A percentile compares a stretch with the other conserved stretches of the same genome.
phyloP scores from a whole-genome alignment of 2,329 filamentous ascomycete species.

The Huntiella moniliformis region DNA sequence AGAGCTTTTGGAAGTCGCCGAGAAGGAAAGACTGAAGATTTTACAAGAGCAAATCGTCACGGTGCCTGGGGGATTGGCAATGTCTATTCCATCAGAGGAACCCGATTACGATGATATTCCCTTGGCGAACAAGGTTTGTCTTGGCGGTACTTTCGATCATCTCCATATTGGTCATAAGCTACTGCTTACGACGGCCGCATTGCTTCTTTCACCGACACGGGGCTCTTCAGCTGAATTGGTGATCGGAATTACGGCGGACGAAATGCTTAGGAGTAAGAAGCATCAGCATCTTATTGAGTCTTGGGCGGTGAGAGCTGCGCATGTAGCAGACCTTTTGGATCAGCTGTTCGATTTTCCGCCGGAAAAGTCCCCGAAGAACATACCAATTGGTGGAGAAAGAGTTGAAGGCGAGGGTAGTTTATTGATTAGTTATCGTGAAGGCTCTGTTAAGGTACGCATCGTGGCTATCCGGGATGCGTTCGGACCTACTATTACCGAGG shows the following conservation, averaged over 20 bases:
- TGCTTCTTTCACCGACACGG: conserved; percentile 35
- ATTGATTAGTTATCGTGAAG: conserved; percentile 35
- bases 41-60: conserved; percentile 30
- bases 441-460: conserved; percentile 49
- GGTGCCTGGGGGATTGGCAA: conserved; percentile 30
- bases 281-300: conserved; percentile 62
- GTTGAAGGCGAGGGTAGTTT: conserved; percentile 10
- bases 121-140: conserved; percentile 32
- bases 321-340: conserved; percentile 52
- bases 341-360: conserved; percentile 15
- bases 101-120: no score
- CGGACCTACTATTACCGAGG: conserved; percentile 74
- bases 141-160: conserved; percentile 93
- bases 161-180: conserved; percentile 90
- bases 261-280: conserved; percentile 75
- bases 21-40: conserved; percentile 25
- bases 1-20: conserved; percentile 28
- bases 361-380: conserved; percentile 9
- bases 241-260: conserved; percentile 76
- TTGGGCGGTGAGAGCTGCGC: conserved; percentile 56
- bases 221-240: conserved; percentile 37
- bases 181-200: conserved; percentile 70
- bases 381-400: no score
- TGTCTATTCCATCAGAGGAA: not conserved
- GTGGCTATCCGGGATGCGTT: conserved; percentile 76